Base-by-base conservation (phyloP, 345 rosid genomes). In the Bruguiera parviflora region DNA sequence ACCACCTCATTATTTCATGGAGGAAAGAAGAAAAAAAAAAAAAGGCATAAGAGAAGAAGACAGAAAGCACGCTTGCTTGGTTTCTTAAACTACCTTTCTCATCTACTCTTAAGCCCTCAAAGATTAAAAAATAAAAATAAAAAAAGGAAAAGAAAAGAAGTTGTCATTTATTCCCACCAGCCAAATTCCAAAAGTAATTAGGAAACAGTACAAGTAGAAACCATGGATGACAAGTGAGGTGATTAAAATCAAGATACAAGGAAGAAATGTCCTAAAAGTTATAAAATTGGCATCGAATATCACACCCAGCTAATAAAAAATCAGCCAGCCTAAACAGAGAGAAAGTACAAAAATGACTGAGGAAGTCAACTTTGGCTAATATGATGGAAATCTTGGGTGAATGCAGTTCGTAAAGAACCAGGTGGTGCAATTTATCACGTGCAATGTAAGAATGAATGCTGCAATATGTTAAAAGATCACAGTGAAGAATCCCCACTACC, bases 401-500 rank as follows among this genome's bases (percentile, higher is more conserved):
- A 16, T 29, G 15, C 59, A 24, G 31, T 56, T 56, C 18, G 9
- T 24, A 10, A 56, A 56, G 29, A 56, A 43, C 16, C 16, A 43
- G 49, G 19, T 39, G 53, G 4, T 27, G 53, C 49, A 65, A 57
- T 59, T 21, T 37, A 35, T 33, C 31, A 25, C 0, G 29, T 46
- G 37, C 6, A 16, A 13, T 37, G 10, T 27, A 16, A 27, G 43
- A 68, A 8, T 7, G 52, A 20, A 49, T 33, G 16, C 22, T 20
- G 32, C 62, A 61, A 37, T 20, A 47, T 16, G 24, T 22, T 31
- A 64, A 65, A 61, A 32, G 10, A 25, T 27, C 51, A 15, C 6
- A 51, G 16, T 37, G 39, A 46, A 49, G 29, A 71, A 69, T 75
- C 58, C 28, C 27, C 46, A 79, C 27, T 73, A 95, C 99, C 89